Evolutionary conservation across 2,329 filamentous ascomycete genomes (phyloP), one percentile per base, ranked within the genome.

Genomic region (Sphaerulina musiva): DNA sequence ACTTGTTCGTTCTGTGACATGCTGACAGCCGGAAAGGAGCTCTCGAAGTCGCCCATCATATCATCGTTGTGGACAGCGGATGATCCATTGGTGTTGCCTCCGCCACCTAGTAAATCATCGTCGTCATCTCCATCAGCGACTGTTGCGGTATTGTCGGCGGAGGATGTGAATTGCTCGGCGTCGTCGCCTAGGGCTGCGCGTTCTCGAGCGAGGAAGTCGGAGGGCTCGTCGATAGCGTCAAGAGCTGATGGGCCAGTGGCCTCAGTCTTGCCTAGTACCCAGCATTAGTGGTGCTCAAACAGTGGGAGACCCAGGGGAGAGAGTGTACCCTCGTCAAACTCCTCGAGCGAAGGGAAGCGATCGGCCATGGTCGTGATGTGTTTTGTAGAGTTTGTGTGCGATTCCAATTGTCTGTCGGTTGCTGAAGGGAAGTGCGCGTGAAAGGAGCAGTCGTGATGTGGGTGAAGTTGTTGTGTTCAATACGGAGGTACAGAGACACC

Each of bases 191-290:
- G 83, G 14, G 86, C 74, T 58, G 90, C 93, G 68, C 90, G 89
- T 76, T 98, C 93, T 63, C 92, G 88, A 59, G 88, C 84, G 46
- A 97, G 82, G 72, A 98, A 97, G 73, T 95, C 89, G 67, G 89
- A 84, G 59, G 81, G 78, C 32, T 85, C 84, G 59, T 79, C 76
- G 38, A 82, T 72, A 53, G 74, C 71, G 56, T 77, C 72, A 55
- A 76, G 71, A 57, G 68, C 66, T 47, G 69, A 66, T 52, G 73
- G 67, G 76, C 78, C 73, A 78, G 80, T 69, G 79, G 78, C 62
- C 82, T 75, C 81, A 53, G 85, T 85, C 74, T 88, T 84, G 68
- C 84, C 87, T 86, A 73, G 59, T 55, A 36, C 26, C 43, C 9
- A 42, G 23, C 17, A 26, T 61, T 38, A 57, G 53, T 54, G 17